Conservation (phyloP, 192 early-diverging fungal species). For the Coemansia sp. region DNA sequence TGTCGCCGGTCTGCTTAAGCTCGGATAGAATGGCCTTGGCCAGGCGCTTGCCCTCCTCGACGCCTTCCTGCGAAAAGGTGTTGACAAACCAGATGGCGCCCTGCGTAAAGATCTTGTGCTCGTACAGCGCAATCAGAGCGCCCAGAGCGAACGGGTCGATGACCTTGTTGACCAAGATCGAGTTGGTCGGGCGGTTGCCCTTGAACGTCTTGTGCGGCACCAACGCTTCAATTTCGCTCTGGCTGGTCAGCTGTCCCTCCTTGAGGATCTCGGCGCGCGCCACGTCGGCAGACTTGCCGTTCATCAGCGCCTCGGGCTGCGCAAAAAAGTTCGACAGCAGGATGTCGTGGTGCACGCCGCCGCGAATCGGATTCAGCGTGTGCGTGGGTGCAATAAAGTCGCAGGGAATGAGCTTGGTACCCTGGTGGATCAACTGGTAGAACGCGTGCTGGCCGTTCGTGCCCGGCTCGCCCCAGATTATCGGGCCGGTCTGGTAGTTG, state of each 20-base stretch:
- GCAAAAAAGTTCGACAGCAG: conserved; percentile 99
- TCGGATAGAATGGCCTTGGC: conserved; percentile 96
- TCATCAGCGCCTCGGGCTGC: conserved; percentile 96
- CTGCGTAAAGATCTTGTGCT: conserved; percentile 99
- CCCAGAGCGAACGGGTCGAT: conserved; percentile 88
- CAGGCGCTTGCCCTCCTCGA: conserved; percentile 98
- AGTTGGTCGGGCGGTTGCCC: conserved; percentile 97
- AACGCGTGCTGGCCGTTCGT: conserved; percentile 99
- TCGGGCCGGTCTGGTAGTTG: conserved; percentile 86
- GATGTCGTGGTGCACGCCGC: conserved; percentile 88
- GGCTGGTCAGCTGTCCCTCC: conserved; percentile 48
- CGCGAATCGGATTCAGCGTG: conserved; percentile 86
- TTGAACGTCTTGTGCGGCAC: conserved; percentile 95
- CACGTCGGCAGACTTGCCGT: conserved; percentile 77
- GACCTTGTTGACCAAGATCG: conserved; percentile 83
- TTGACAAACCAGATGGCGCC: conserved; percentile 98
- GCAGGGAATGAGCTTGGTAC: conserved; percentile 91
- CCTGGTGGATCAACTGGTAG: conserved; percentile 99
- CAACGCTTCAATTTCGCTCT: conserved; percentile 58
- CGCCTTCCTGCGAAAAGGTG: conserved; percentile 93
- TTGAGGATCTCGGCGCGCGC: conserved; percentile 77
- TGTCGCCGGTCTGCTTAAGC: conserved; percentile 55
- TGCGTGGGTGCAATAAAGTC: conserved; percentile 96
- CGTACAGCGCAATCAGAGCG: conserved; percentile 92
- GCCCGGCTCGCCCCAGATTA: conserved; percentile 99